Base-by-base conservation (phyloP, 140 eudicot species). In the Anethum foeniculum region DNA sequence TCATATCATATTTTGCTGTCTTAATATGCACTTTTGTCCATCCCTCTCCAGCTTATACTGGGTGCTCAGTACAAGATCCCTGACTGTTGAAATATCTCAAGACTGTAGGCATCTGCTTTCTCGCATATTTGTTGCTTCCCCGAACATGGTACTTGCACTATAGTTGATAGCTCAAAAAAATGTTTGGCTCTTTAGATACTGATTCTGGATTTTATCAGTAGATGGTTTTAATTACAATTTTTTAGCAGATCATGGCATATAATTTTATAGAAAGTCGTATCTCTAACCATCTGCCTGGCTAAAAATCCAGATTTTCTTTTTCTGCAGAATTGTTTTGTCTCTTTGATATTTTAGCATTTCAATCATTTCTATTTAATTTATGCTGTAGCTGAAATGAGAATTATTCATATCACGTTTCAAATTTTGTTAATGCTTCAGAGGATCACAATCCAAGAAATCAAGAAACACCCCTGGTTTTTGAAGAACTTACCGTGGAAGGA, bases 81-180 rank as follows among this genome's bases (percentile, higher is more conserved):
- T 0, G 98, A 91, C 83, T 81, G 98, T 91, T 81, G 94, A 91
- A 87, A 88, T 93, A 82, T 93, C 98, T 75, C 97, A 91, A 88
- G 98, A 93, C 67, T 93, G 97, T 56, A 88, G 91, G 84, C 97
- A 91, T 87, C 97, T 91, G 7, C 93, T 93, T 69, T 91, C 98
- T 80, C 97, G 95, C 79, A 89, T 93, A 78, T 93, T 93, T 82
- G 95, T 91, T 25, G 89, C 94, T 80, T 85, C 78, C 81, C 79
- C 98, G 18, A 80, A 88, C 56, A 78, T 90, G 91, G 97, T 90
- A 93, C 10, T 19, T 4, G n/a, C 9, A 16, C 8, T 52, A 15
- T 6, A 54, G 25, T 54, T 18, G 23, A 16, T 21, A 52, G 62
- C n/a, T 52, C 7, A 14, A 13, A 8, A 44, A 44, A 44, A 7